Conservation (phyloP, 1,139 yeast genomes). For the Yamadazyma mexicana region DNA sequence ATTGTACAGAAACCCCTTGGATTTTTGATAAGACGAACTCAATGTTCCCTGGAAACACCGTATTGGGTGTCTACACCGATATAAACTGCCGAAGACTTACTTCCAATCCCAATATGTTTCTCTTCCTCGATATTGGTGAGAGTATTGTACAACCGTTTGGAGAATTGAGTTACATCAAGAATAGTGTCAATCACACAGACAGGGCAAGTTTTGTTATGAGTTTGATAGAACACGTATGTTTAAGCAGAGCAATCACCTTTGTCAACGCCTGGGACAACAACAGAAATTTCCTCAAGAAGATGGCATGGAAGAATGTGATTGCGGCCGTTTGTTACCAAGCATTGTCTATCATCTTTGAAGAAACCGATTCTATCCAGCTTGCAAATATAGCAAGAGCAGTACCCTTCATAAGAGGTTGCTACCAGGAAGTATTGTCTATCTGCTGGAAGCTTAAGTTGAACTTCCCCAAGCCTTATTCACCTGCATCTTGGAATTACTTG, state of each 20-base stretch:
- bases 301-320: conserved; percentile 9
- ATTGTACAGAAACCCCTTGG: conserved; percentile 19
- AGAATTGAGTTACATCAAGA: neutral
- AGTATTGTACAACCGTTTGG: conserved; percentile 2
- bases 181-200: neutral
- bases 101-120: conserved; percentile 8
- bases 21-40: conserved; percentile 7
- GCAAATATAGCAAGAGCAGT: conserved; percentile 8
- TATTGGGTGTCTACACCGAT: conserved; percentile 14
- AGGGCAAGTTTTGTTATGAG: no score
- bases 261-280: neutral
- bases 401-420: conserved; percentile 22
- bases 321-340: conserved; percentile 18
- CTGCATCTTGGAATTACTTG: conserved; percentile 14
- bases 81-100: conserved; percentile 18
- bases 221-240: no score
- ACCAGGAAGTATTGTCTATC: conserved; percentile 19
- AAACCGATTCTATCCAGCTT: conserved; percentile 18
- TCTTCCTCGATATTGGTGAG: conserved; percentile 6
- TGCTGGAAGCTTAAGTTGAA: conserved; percentile 8
- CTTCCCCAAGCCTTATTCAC: conserved; percentile 12
- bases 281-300: neutral
- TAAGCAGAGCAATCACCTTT: neutral
- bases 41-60: neutral
- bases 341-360: conserved; percentile 23